A percentile compares a stretch with the other conserved stretches of the same genome.
These are phyloP conservation scores for Solanum commersonii DNA, from an alignment of 257 asterid genomes.

Conservation along the genomic window DNA sequence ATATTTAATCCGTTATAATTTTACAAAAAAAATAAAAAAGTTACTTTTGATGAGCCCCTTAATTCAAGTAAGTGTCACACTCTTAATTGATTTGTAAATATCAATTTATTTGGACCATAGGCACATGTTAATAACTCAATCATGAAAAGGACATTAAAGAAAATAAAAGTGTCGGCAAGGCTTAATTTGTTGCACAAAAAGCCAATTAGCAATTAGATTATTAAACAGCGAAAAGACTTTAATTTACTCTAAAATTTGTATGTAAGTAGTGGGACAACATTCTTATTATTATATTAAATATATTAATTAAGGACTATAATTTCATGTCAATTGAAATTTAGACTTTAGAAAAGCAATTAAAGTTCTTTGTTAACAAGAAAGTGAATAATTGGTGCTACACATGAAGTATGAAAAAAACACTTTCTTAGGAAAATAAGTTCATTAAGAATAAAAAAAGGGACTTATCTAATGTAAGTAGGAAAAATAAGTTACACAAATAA, in stretches of 20 bases:
- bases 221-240: background rate
- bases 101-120: background rate
- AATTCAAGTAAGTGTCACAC: background rate
- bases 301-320: background rate
- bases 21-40: accelerated
- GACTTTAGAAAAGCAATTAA: background rate
- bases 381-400: background rate
- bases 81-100: background rate
- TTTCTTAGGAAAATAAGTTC: no score
- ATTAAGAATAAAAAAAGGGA: background rate
- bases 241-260: background rate
- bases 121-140: background rate
- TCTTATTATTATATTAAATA: background rate
- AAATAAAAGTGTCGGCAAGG: background rate
- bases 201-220: background rate
- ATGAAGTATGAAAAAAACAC: background rate
- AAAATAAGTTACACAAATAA: no score
- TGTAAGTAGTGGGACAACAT: background rate
- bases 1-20: background rate
- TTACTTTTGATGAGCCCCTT: background rate
- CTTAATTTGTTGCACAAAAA: background rate
- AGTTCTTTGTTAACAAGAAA: background rate
- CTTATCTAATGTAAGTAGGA: background rate
- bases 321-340: background rate
- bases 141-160: background rate